Percentiles rank a stretch among this genome's conserved stretches.
phyloP scores from a whole-genome alignment of 768 basidiomycete genomes.

The Boletellus sp. region DNA sequence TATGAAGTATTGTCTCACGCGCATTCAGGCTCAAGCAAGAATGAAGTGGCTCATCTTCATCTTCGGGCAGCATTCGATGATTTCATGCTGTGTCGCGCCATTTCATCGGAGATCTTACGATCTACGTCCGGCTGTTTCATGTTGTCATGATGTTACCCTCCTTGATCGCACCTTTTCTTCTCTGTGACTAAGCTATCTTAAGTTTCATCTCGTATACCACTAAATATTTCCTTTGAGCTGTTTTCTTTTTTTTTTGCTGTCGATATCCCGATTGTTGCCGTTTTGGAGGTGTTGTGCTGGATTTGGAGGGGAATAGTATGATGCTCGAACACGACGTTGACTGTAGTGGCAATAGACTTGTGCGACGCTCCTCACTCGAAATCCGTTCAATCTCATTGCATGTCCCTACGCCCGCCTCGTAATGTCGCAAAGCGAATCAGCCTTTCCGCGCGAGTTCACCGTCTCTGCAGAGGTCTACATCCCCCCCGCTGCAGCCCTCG shows the following conservation, averaged over 20 bases:
- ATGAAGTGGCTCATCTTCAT: constrained; percentile 10
- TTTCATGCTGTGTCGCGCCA: constrained; percentile 5
- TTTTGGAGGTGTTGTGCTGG: constrained; percentile 8
- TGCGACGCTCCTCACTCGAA: not conserved
- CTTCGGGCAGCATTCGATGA: constrained; percentile 7
- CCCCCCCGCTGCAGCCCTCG: constrained; percentile 45
- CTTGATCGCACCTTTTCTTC: constrained; percentile 10
- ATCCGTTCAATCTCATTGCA: not conserved
- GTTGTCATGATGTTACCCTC: constrained; percentile 13
- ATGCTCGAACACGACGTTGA: constrained; percentile 2
- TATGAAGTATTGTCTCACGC: not conserved
- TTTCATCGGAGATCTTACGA: constrained; percentile 6
- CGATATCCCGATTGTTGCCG: constrained; percentile 10
- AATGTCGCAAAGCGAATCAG: constrained; percentile 14
- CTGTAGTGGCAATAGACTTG: not conserved
- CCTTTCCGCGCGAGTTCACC: constrained; percentile 47
- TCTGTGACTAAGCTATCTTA: constrained; percentile 14
- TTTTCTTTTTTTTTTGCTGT: constrained; percentile 4
- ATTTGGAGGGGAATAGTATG: not conserved
- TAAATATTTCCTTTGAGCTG: constrained; percentile 10
- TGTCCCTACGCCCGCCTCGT: not conserved
- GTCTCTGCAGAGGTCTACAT: constrained; percentile 62
- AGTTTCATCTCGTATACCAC: constrained; percentile 10
- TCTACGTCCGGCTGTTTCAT: constrained; percentile 12
- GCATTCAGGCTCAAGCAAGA: constrained; percentile 33